Base-by-base conservation (phyloP, 2,329 filamentous ascomycete species). In the Pseudocercospora ulei region DNA sequence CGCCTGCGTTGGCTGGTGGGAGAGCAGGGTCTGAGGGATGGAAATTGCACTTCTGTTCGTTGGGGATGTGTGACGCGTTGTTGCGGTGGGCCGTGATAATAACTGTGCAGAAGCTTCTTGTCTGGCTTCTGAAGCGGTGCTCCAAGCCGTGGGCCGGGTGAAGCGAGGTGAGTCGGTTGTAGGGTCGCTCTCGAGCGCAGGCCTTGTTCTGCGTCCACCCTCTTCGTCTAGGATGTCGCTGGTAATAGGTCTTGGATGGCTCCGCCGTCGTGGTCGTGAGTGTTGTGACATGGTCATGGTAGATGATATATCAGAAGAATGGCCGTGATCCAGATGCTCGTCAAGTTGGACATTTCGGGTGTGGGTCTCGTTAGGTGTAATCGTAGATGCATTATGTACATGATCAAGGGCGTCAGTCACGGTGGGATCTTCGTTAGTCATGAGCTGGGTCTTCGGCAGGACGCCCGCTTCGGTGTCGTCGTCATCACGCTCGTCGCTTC, bases 151-250 rank as follows among this genome's bases (percentile, higher is more conserved):
- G 9, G 27, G 37, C 14, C 16, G 17, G 12, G 37, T 35, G 19
- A 47, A 44, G 7, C 26, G 44, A 7, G 46, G 41, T 9, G 36
- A 41, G n/a, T 46, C 48, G 16, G 40, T 18, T 16, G 35, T 26
- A 26, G 36, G 27, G 3, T 47, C 43, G 27, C 48, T 46, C 16
- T 49, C 48, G 7, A 52, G 31, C 5, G 49, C 49, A 14, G 52
- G 39, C 19, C 50, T 49, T 37, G 52, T 31, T 19, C 50, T 44
- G 3, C 51, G 46, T 7, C 51, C 37, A 31, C 48, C 43, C 36
- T 52, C 51, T 38, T 54, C 51, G 13, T 45, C 48, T 43, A 45
- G 38, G 1, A 45, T 29, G n/a, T 51, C 51, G 27, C 43, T 35
- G 7, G 40, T 39, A n/a, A 37, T 28, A 17, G 50, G 50, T 19